These are phyloP conservation scores for Yamagishiella unicocca DNA, from an alignment of 139 green algal species.

Conservation along the genomic window DNA sequence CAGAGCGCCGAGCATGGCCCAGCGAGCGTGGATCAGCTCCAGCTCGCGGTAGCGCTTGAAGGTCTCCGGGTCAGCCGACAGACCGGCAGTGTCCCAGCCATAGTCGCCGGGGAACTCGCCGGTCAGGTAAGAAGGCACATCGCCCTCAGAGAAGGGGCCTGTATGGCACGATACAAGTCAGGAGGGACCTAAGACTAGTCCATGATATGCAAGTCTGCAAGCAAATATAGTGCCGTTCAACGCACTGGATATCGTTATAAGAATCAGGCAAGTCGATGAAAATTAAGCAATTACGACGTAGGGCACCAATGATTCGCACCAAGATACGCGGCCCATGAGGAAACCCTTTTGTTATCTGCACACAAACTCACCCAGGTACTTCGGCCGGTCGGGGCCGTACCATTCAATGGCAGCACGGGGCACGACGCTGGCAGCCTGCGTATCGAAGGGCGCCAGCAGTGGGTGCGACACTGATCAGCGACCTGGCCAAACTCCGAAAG, in stretches of 20 bases:
- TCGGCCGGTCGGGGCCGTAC: conserved; percentile 77
- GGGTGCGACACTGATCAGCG: no score
- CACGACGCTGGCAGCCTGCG: conserved; percentile 68
- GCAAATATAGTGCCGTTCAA: no score
- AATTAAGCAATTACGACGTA: no score
- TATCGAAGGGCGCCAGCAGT: no score
- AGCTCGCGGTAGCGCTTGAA: conserved; percentile 86
- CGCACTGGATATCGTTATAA: no score
- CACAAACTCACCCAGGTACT: conserved; percentile 68
- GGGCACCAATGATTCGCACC: neutral
- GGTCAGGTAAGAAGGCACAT: conserved; percentile 85
- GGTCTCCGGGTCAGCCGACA: conserved; percentile 96
- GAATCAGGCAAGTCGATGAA: no score
- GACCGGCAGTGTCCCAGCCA: conserved; percentile 96
- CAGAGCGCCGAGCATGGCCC: conserved; percentile 95
- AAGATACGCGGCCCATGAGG: neutral
- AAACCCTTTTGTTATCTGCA: neutral
- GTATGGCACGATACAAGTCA: neutral
- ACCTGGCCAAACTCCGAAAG: no score
- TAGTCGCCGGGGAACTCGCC: conserved; percentile 96
- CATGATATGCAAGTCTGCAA: no score
- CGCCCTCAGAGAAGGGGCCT: conserved; percentile 85
- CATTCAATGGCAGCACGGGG: conserved; percentile 79
- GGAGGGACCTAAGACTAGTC: neutral
- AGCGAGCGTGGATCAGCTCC: conserved; percentile 87